Evolutionary conservation across 495 filamentous ascomycete genomes (phyloP).

Genomic region (Chaetomium cochliodes): DNA sequence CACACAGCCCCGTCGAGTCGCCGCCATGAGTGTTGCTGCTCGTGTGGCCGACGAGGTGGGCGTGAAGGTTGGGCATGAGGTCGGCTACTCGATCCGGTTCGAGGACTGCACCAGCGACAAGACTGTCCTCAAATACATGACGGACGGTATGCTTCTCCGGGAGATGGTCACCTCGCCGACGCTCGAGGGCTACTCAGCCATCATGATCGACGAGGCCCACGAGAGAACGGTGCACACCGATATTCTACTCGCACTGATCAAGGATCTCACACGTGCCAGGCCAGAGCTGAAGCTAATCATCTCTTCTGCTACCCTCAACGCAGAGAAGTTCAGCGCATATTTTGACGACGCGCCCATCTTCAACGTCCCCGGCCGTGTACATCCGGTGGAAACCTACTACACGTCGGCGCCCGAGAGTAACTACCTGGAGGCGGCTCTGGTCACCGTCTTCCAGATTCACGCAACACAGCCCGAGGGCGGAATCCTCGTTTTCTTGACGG

Average conservation of each 20-base stretch:
- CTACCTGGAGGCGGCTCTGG: slow-evolving; percentile 87
- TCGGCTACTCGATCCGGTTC: slow-evolving; percentile 94
- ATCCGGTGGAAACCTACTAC: slow-evolving; percentile 91
- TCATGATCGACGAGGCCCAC: slow-evolving; percentile 99
- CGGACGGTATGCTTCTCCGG: slow-evolving; percentile 92
- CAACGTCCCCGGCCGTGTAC: slow-evolving; percentile 88
- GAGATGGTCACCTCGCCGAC: slow-evolving; percentile 91
- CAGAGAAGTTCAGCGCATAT: slow-evolving; percentile 87
- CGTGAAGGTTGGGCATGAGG: slow-evolving; percentile 84
- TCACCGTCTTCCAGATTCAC: slow-evolving; percentile 95
- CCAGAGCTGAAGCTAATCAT: slow-evolving; percentile 91
- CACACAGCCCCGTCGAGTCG: slow-evolving; percentile 91
- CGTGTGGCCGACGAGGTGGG: slow-evolving; percentile 96
- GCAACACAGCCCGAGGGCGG: slow-evolving; percentile 82
- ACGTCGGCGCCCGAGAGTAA: slow-evolving; percentile 91
- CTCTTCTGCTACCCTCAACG: slow-evolving; percentile 93
- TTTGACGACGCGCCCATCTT: slow-evolving; percentile 96
- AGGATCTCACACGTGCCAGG: slow-evolving; percentile 82
- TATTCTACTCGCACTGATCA: slow-evolving; percentile 84
- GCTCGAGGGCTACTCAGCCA: slow-evolving; percentile 74
- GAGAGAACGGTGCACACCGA: slow-evolving; percentile 90
- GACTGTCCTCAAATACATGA: slow-evolving; percentile 95
- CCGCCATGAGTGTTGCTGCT: slow-evolving; percentile 91
- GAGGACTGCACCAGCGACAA: slow-evolving; percentile 93
- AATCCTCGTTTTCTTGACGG: slow-evolving; percentile 87